These are phyloP conservation scores for Entonaema liquescens DNA, from an alignment of 495 filamentous ascomycete genomes.

Conservation along the genomic window DNA sequence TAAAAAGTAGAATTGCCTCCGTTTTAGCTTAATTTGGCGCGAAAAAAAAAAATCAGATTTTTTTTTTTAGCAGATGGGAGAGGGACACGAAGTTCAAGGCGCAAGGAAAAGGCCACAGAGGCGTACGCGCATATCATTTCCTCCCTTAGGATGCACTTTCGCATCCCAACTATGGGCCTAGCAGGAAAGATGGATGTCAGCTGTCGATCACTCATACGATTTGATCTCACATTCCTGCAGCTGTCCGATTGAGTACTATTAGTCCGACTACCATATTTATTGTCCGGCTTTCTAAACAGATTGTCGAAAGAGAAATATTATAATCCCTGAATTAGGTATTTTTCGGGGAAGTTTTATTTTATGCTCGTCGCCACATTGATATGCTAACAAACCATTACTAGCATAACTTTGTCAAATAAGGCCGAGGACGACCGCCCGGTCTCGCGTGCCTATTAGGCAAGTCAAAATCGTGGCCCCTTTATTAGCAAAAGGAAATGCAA, in stretches of 20 bases:
- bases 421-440: constrained; percentile 34
- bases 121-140: constrained; percentile 37
- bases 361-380: constrained; percentile 15
- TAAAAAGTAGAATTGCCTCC: constrained; percentile 18
- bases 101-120: constrained; percentile 13
- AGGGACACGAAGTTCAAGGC: constrained; percentile 20
- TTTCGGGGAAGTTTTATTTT: constrained; percentile 11
- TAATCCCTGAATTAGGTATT: constrained; percentile 11
- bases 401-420: constrained; percentile 23
- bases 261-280: constrained; percentile 31
- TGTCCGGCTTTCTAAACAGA: constrained; percentile 19
- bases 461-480: constrained; percentile 16
- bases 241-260: constrained; percentile 38
- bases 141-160: constrained; percentile 33
- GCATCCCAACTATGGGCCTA: constrained; percentile 34
- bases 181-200: constrained; percentile 36
- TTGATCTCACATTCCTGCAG: constrained; percentile 41
- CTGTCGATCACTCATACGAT: constrained; percentile 43
- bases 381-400: constrained; percentile 6
- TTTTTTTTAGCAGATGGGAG: constrained; percentile 14
- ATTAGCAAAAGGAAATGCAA: constrained; percentile 11
- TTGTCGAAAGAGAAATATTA: constrained; percentile 12
- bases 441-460: constrained; percentile 17
- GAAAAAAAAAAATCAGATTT: constrained; percentile 2
- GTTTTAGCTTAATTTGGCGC: constrained; percentile 24